phyloP scores from a whole-genome alignment of 441 rosid genomes.

The Aquilaria agallochum region DNA sequence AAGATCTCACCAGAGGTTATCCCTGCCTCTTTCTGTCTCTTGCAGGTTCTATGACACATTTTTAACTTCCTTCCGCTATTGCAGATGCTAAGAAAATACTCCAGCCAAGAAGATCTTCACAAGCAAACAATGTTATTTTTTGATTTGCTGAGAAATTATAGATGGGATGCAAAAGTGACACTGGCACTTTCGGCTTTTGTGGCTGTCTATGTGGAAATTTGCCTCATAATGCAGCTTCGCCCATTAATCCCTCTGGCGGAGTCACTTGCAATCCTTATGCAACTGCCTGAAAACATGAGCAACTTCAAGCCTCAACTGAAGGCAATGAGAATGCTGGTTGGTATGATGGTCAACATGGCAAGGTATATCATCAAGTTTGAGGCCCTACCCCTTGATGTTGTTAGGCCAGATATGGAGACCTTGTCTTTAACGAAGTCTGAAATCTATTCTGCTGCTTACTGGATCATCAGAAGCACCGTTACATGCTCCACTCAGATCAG shows the following conservation, averaged over 20 bases:
- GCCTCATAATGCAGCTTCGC: slow-evolving; percentile 46
- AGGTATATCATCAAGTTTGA: slow-evolving; percentile 57
- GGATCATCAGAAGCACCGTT: slow-evolving; percentile 56
- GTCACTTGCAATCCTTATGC: slow-evolving; percentile 54
- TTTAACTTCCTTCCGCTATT: slow-evolving; percentile 13
- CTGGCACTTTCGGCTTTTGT: slow-evolving; percentile 70
- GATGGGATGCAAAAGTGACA: slow-evolving; percentile 76
- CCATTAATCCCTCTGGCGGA: slow-evolving; percentile 48
- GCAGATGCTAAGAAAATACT: slow-evolving; percentile 48
- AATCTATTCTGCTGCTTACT: slow-evolving; percentile 58
- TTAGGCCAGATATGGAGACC: slow-evolving; percentile 31
- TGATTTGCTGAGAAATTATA: slow-evolving; percentile 50
- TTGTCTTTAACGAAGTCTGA: slow-evolving; percentile 37
- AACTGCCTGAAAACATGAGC: slow-evolving; percentile 35
- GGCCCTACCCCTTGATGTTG: slow-evolving; percentile 38
- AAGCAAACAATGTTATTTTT: slow-evolving; percentile 52
- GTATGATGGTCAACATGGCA: slow-evolving; percentile 49
- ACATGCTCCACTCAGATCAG: slow-evolving; percentile 52
- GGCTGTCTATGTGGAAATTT: slow-evolving; percentile 50
- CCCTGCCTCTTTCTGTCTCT: slow-evolving; percentile 8
- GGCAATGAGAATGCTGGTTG: slow-evolving; percentile 44
- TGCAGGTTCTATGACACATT: background rate
- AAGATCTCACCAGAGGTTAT: slow-evolving; percentile 49
- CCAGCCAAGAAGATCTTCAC: slow-evolving; percentile 34
- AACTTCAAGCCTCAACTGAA: slow-evolving; percentile 44